These are phyloP conservation scores for Ophiosphaerella herpotricha DNA, from an alignment of 2,329 filamentous ascomycete genomes.

Conservation along the genomic window DNA sequence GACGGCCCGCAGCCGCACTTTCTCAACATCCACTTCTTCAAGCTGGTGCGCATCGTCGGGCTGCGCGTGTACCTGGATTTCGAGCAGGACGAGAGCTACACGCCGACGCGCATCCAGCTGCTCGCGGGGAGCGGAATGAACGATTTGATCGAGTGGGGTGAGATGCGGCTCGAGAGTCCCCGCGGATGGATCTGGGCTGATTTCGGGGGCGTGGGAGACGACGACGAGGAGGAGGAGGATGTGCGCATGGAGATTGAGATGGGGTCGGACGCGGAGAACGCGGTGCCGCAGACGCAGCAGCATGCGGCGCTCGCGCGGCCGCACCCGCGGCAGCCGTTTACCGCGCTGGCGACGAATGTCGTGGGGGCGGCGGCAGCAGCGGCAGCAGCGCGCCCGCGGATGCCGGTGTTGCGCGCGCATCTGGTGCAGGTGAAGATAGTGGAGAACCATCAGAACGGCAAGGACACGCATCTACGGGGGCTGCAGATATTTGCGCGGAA, in stretches of 20 bases:
- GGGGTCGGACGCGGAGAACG: too few relatives aligned
- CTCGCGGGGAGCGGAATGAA: slow-evolving; percentile 89
- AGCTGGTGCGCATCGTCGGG: slow-evolving; percentile 76
- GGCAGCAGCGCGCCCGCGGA: slow-evolving; percentile 50
- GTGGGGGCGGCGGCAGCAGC: slow-evolving; percentile 17
- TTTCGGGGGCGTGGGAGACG: slow-evolving; percentile 62
- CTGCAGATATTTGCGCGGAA: slow-evolving; percentile 78
- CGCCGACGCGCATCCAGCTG: slow-evolving; percentile 88
- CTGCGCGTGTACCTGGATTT: slow-evolving; percentile 90
- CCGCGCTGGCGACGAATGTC: slow-evolving; percentile 19
- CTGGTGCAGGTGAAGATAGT: slow-evolving; percentile 87
- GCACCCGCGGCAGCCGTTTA: slow-evolving; percentile 23
- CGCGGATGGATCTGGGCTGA: slow-evolving; percentile 91
- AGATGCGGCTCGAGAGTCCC: slow-evolving; percentile 77
- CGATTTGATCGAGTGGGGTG: slow-evolving; percentile 85
- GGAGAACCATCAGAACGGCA: slow-evolving; percentile 98
- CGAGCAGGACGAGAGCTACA: slow-evolving; percentile 92
- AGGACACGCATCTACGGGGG: slow-evolving; percentile 95
- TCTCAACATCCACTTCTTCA: slow-evolving; percentile 84
- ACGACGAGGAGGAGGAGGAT: slow-evolving; percentile 14
- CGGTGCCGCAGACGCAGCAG: too few relatives aligned
- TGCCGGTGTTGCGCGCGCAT: slow-evolving; percentile 81
- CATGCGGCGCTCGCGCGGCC: background rate
- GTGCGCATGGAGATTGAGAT: background rate
- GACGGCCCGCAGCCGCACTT: slow-evolving; percentile 84